Evolutionary conservation across 176 grass and related monocot genomes (phyloP), one percentile per base, ranked within the genome.

Genomic region (Avena insularis): DNA sequence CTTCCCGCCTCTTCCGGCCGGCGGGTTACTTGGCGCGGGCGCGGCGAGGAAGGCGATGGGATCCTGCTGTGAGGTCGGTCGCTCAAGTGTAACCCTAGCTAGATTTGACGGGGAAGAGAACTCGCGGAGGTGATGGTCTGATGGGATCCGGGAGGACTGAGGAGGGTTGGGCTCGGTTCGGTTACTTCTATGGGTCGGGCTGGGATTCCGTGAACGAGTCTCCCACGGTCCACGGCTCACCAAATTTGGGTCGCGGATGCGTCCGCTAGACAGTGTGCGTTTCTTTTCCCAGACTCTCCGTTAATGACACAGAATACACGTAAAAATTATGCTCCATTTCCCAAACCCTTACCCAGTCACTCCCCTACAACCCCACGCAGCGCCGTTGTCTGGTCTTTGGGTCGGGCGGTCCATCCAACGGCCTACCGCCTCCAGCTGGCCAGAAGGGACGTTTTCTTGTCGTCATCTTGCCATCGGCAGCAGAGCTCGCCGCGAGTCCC

Each of bases 11-110:
- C 49, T 56, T 40, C 19, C 65, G 50, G 48, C 48, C 29, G 63
- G 64, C 64, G 11, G 12, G 29, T 9, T 9, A 9, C 29, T 67
- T 14, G 46, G 62, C 55, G 17, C 55, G 17, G 71, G 19, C 49
- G 9, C 31, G 19, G 33, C 19, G 29, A 70, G 31, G 31, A 29
- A 59, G 40, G 51, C 56, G 71, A 33, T 1, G 23, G 56, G 71
- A 59, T 38, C 15, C 23, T 48, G 71, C 35, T 13, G 6, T 9
- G 73, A 67, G 73, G 74, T 50, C 9, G 20, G 48, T 43, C 60
- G 83, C 1, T 21, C 4, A 27, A 46, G 55, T 45, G 59, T 12
- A 91, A 88, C 86, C 90, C 86, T 91, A 91, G 90, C 86, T 88
- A 91, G 90, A 88, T 91, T 63, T 77, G 90, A 35, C 21, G 49